phyloP scores from a whole-genome alignment of 2,329 filamentous ascomycete genomes.

The Aureobasidium sp. region DNA sequence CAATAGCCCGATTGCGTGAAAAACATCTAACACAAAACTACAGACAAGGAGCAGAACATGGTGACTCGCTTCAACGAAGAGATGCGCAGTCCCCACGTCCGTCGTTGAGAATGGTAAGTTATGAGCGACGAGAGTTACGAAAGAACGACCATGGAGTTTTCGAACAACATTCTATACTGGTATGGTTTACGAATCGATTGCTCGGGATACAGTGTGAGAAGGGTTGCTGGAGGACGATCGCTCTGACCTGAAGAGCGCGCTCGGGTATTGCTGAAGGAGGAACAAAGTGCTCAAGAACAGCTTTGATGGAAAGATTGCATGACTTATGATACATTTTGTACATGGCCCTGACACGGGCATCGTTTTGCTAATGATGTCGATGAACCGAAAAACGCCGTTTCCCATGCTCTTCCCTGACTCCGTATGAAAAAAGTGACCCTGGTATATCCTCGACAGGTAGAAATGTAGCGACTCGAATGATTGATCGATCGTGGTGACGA shows the following conservation, averaged over 20 bases:
- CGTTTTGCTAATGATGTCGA: background rate
- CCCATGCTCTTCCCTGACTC: conserved; percentile 8
- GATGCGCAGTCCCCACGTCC: background rate
- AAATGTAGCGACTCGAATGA: background rate
- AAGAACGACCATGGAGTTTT: no score
- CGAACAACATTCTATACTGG: background rate
- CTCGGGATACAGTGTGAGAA: background rate
- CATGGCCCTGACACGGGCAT: background rate
- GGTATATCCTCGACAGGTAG: background rate
- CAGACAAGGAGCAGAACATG: conserved; percentile 9
- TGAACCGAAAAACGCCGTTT: background rate
- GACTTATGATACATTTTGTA: conserved; percentile 9
- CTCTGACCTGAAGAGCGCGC: background rate
- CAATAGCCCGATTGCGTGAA: background rate
- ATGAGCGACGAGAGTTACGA: background rate
- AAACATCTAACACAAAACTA: background rate
- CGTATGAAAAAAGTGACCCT: background rate
- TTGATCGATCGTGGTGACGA: background rate
- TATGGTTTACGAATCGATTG: background rate
- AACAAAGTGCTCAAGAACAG: background rate
- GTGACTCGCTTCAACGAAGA: conserved; percentile 1
- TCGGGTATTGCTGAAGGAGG: background rate
- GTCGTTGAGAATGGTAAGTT: background rate
- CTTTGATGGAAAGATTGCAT: background rate
- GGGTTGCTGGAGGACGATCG: background rate